Evolutionary conservation across 1,139 yeast species (phyloP).

Genomic region (Wickerhamomyces sp.): DNA sequence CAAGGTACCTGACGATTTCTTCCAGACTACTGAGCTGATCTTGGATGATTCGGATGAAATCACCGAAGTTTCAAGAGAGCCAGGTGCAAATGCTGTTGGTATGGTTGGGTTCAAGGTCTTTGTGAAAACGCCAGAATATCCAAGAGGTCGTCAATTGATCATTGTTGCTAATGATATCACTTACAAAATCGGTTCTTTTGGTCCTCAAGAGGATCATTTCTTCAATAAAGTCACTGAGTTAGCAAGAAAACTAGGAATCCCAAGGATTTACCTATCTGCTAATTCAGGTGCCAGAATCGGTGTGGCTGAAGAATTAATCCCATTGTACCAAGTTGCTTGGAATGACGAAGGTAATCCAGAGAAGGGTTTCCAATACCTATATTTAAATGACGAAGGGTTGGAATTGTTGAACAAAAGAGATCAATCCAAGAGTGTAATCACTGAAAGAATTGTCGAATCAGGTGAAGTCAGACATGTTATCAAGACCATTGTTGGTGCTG

Average conservation of each 20-base stretch:
- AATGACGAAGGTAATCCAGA: constrained; percentile 67
- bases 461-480: constrained; percentile 83
- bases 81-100: constrained; percentile 93
- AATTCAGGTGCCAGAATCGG: constrained; percentile 99
- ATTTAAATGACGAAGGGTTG: constrained; percentile 67
- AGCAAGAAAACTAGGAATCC: constrained; percentile 87
- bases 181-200: constrained; percentile 96
- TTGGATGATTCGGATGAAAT: constrained; percentile 73
- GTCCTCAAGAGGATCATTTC: constrained; percentile 93
- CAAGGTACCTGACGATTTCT: constrained; percentile 73
- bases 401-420: constrained; percentile 54
- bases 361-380: constrained; percentile 88
- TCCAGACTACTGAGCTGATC: constrained; percentile 76
- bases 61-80: constrained; percentile 89
- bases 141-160: constrained; percentile 89
- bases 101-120: constrained; percentile 95
- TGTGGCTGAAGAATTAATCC: constrained; percentile 91
- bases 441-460: constrained; percentile 76
- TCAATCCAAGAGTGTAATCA: constrained; percentile 56
- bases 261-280: constrained; percentile 92
- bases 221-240: constrained; percentile 89
- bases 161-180: constrained; percentile 96
- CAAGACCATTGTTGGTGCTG: constrained; percentile 84
- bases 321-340: constrained; percentile 91
- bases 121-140: constrained; percentile 95